Evolutionary conservation across 768 basidiomycete genomes (phyloP).

Genomic region (Amanita brunnescens): DNA sequence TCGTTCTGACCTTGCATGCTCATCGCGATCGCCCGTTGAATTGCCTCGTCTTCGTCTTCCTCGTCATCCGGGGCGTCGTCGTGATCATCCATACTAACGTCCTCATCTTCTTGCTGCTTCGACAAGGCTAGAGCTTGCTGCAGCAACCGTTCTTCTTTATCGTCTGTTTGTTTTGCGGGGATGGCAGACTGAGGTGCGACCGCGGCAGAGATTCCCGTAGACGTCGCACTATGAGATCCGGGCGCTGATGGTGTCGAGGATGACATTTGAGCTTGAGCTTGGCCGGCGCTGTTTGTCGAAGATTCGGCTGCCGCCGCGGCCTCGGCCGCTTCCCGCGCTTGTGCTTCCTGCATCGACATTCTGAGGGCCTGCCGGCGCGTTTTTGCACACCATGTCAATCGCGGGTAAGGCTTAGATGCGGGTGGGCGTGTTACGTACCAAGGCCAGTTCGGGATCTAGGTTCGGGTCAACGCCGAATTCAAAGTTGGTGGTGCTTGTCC

Average conservation of each 20-base stretch:
- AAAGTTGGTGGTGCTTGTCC: slow-evolving; percentile 45
- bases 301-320: slow-evolving; percentile 29
- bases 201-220: not conserved
- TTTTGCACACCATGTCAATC: not conserved
- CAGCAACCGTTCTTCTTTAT: slow-evolving; percentile 74
- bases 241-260: slow-evolving; percentile 37
- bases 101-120: slow-evolving; percentile 26
- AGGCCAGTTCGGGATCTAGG: slow-evolving; percentile 62
- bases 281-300: slow-evolving; percentile 15
- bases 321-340: slow-evolving; percentile 60
- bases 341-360: slow-evolving; percentile 95
- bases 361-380: slow-evolving; percentile 63
- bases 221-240: slow-evolving; percentile 9
- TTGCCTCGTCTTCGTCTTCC: slow-evolving; percentile 68
- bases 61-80: slow-evolving; percentile 27
- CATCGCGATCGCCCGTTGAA: slow-evolving; percentile 87
- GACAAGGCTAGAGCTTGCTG: slow-evolving; percentile 74
- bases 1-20: slow-evolving; percentile 59
- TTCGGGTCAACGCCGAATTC: slow-evolving; percentile 93
- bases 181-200: slow-evolving; percentile 18
- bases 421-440: slow-evolving; percentile 49
- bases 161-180: slow-evolving; percentile 42
- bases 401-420: not conserved
- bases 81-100: slow-evolving; percentile 40
- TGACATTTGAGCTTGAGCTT: no score